phyloP scores from a whole-genome alignment of 768 basidiomycete species.

The Naganishia onofrii region DNA sequence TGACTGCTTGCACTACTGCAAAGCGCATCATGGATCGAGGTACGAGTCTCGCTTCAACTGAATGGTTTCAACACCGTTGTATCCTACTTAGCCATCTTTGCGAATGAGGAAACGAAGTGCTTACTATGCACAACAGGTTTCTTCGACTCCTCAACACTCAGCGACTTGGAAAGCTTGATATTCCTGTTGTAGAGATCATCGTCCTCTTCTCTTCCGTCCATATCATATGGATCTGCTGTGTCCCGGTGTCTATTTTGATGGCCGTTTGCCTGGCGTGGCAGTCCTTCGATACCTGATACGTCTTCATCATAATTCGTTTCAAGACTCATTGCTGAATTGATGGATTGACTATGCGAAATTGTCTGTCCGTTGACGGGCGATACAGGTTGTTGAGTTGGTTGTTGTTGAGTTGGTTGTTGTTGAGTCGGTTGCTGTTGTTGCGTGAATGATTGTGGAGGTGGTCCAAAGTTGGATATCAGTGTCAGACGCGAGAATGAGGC shows the following conservation, averaged over 20 bases:
- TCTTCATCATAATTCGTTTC: background rate
- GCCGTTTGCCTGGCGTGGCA: constrained; percentile 1
- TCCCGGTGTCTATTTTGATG: background rate
- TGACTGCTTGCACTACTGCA: constrained; percentile 45
- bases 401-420: too few relatives aligned
- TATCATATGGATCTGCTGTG: background rate
- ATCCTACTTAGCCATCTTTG: background rate
- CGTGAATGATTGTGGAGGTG: background rate
- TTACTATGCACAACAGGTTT: constrained; percentile 21
- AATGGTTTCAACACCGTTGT: background rate
- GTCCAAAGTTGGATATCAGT: constrained; percentile 15
- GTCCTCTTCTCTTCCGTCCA: constrained; percentile 8
- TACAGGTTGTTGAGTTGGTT: too few relatives aligned
- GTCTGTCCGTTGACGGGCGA: constrained; percentile 1
- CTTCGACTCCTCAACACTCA: constrained; percentile 2
- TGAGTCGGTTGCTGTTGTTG: background rate
- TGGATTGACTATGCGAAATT: constrained; percentile 20
- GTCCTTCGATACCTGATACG: background rate
- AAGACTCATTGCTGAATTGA: constrained; percentile 6
- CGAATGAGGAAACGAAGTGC: background rate
- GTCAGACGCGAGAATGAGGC: constrained; percentile 17
- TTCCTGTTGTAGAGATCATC: constrained; percentile 13
- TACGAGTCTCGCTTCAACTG: constrained; percentile 19
- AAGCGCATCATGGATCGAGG: constrained; percentile 19
- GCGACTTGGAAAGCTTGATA: constrained; percentile 7